Conservation (phyloP, 495 filamentous ascomycete species). For the Penicillium chermesinum region DNA sequence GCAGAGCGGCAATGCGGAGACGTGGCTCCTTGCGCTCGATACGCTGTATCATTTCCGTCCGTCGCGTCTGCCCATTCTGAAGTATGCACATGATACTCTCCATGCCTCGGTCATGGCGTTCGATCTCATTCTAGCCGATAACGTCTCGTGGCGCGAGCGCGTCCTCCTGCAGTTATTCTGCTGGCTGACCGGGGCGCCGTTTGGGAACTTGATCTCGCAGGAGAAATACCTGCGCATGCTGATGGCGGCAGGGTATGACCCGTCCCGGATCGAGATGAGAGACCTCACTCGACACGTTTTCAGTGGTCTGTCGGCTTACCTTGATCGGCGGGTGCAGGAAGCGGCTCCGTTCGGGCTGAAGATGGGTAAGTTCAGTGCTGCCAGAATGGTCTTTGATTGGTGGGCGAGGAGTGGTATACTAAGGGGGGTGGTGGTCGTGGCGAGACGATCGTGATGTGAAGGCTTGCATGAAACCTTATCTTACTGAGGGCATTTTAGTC, state of each 20-base stretch:
- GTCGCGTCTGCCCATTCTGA: slow-evolving; percentile 36
- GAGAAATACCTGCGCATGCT: slow-evolving; percentile 54
- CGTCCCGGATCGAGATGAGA: slow-evolving; percentile 28
- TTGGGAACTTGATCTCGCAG: slow-evolving; percentile 43
- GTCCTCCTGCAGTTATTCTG: slow-evolving; percentile 32
- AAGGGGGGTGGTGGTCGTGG: slow-evolving; percentile 43
- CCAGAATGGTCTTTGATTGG: slow-evolving; percentile 39
- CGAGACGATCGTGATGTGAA: slow-evolving; percentile 14
- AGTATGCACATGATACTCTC: slow-evolving; percentile 27
- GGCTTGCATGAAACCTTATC: not conserved
- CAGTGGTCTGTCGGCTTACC: slow-evolving; percentile 29
- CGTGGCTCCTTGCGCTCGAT: slow-evolving; percentile 47
- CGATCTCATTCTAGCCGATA: slow-evolving; percentile 28
- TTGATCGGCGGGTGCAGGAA: slow-evolving; percentile 26
- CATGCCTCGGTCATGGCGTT: slow-evolving; percentile 43
- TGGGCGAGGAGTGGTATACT: slow-evolving; percentile 40
- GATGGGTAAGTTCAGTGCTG: slow-evolving; percentile 33
- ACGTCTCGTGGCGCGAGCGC: slow-evolving; percentile 13
- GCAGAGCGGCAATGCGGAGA: slow-evolving; percentile 3
- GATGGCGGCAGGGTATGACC: slow-evolving; percentile 35
- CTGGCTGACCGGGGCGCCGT: slow-evolving; percentile 27
- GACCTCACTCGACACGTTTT: slow-evolving; percentile 45
- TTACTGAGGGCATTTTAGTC: not conserved
- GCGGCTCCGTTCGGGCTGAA: slow-evolving; percentile 31
- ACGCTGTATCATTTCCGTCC: slow-evolving; percentile 48